Conservation (phyloP, 495 filamentous ascomycete species). For the Aspergillus sparsus region DNA sequence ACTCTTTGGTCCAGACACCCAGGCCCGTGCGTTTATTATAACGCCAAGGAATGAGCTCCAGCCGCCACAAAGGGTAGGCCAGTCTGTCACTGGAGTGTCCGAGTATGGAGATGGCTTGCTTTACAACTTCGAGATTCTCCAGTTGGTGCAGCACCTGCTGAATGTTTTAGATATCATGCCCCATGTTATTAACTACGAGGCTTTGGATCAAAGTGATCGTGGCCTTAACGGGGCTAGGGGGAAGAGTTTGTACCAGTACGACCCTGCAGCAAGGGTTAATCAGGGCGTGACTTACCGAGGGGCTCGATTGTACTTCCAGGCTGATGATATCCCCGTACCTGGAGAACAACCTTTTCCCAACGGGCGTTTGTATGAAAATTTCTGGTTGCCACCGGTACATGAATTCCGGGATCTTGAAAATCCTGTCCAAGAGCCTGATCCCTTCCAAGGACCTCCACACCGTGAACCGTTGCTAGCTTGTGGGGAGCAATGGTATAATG, state of each 20-base stretch:
- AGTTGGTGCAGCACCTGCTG: background rate
- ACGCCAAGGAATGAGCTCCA: background rate
- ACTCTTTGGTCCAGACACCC: background rate
- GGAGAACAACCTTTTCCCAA: background rate
- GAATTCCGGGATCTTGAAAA: background rate
- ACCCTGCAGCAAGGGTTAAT: background rate
- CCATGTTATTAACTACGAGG: background rate
- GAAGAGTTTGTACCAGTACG: background rate
- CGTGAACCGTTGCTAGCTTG: background rate
- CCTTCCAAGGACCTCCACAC: background rate
- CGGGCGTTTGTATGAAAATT: background rate
- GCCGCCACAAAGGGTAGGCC: background rate
- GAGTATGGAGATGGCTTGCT: background rate
- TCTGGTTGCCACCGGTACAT: background rate
- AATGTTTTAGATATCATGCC: background rate
- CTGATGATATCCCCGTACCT: background rate
- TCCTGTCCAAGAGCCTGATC: background rate
- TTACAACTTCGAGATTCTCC: background rate
- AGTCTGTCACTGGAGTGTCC: background rate
- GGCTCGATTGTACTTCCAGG: background rate
- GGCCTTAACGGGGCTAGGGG: background rate
- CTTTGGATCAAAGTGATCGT: background rate
- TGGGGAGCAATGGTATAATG: background rate
- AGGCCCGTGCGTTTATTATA: background rate
- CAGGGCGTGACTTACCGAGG: background rate